A percentile compares a stretch with the other conserved stretches of the same genome.
phyloP scores from a whole-genome alignment of 352 stramenopile species.

The Phytophthora fragariae region DNA sequence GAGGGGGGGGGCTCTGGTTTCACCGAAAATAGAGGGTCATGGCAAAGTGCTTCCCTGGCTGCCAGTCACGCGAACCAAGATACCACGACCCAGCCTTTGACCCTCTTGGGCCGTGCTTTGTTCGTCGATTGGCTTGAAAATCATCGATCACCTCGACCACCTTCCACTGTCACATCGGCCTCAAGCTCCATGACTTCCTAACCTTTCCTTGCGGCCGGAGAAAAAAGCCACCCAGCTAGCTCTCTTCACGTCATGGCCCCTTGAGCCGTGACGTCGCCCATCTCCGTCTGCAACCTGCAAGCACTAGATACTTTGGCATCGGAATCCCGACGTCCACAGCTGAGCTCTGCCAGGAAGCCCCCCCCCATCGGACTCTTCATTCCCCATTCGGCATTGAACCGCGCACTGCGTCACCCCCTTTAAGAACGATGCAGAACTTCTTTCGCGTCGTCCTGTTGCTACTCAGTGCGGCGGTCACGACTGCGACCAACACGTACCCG shows the following conservation, averaged over 20 bases:
- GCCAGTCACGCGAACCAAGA: not conserved
- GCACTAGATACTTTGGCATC: slow-evolving; percentile 1
- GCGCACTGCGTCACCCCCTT: not conserved
- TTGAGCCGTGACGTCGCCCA: slow-evolving; percentile 19
- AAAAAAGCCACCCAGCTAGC: slow-evolving; percentile 31
- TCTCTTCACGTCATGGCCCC: slow-evolving; percentile 10
- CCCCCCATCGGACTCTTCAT: slow-evolving; percentile 2
- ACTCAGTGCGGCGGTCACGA: slow-evolving; percentile 15
- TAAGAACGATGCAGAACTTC: slow-evolving; percentile 20
- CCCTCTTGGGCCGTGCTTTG: slow-evolving; percentile 3
- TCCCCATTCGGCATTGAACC: slow-evolving; percentile 12
- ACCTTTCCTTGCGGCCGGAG: slow-evolving; percentile 22
- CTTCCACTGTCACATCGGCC: slow-evolving; percentile 4
- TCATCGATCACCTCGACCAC: slow-evolving; percentile 8
- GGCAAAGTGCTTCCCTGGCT: not conserved
- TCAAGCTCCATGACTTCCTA: slow-evolving; percentile 16
- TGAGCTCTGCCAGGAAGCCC: no score
- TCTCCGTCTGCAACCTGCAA: slow-evolving; percentile 10
- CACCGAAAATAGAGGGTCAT: not conserved
- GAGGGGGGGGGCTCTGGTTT: no score
- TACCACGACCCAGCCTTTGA: not conserved
- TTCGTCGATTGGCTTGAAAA: slow-evolving; percentile 15
- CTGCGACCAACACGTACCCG: slow-evolving; percentile 51
- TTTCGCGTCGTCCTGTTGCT: slow-evolving; percentile 26
- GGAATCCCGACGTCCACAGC: not conserved